phyloP scores from a whole-genome alignment of 352 stramenopile species.

The Blastocystis sp. region DNA sequence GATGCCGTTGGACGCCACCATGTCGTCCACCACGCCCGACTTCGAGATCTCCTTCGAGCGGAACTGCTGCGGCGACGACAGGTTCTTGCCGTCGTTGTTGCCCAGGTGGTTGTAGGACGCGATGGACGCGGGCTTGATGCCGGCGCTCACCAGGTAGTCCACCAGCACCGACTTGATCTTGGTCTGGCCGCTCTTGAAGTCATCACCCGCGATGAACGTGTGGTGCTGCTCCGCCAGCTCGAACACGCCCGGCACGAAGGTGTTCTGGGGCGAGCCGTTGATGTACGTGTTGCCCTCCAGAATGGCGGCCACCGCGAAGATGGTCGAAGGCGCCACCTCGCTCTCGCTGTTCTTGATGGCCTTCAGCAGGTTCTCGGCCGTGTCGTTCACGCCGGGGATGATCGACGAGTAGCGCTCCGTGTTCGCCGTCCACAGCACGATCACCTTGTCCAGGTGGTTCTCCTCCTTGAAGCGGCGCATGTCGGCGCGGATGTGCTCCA shows the following conservation, averaged over 20 bases:
- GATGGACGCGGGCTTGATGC: slow-evolving; percentile 97
- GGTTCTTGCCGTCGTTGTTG: slow-evolving; percentile 99
- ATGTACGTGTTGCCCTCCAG: slow-evolving; percentile 97
- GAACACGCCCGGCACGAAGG: slow-evolving; percentile 93
- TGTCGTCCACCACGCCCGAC: slow-evolving; percentile 97
- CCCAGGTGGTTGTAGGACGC: slow-evolving; percentile 99
- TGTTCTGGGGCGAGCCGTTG: slow-evolving; percentile 98
- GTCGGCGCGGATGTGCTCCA: slow-evolving; percentile 78
- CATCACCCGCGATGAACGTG: slow-evolving; percentile 93
- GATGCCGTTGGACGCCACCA: slow-evolving; percentile 93
- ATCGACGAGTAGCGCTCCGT: slow-evolving; percentile 96
- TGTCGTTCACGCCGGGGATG: slow-evolving; percentile 95
- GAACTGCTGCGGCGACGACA: slow-evolving; percentile 96
- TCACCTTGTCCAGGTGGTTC: slow-evolving; percentile 92
- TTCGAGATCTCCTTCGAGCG: slow-evolving; percentile 99
- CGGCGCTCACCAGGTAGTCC: slow-evolving; percentile 96
- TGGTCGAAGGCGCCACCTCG: slow-evolving; percentile 87
- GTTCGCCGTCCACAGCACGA: slow-evolving; percentile 98
- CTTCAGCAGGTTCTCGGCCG: slow-evolving; percentile 89
- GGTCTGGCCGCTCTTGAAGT: slow-evolving; percentile 99
- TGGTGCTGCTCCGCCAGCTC: slow-evolving; percentile 88
- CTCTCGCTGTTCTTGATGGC: slow-evolving; percentile 90
- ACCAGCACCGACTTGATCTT: slow-evolving; percentile 99
- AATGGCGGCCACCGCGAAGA: slow-evolving; percentile 96
- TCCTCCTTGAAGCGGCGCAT: slow-evolving; percentile 92